phyloP scores from a whole-genome alignment of 306 rosid species.

The Glycine tomentella region DNA sequence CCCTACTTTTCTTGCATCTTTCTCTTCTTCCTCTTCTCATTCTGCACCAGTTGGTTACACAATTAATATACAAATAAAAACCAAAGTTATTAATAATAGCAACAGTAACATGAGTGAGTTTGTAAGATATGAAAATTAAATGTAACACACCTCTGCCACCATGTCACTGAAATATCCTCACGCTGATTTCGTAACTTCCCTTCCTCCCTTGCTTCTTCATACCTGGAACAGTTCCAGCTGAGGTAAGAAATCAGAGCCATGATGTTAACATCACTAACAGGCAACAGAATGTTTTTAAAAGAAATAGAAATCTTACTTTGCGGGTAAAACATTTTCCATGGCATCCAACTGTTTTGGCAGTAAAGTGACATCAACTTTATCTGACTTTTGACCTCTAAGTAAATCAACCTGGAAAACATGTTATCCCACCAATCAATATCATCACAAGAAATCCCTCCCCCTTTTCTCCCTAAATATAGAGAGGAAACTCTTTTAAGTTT shows the following conservation, averaged over 20 bases:
- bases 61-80: slow-evolving; percentile 14
- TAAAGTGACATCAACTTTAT: slow-evolving; percentile 87
- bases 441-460: slow-evolving; percentile 2
- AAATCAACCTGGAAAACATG: slow-evolving; percentile 77
- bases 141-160: slow-evolving; percentile 85
- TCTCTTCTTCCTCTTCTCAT: slow-evolving; percentile 89
- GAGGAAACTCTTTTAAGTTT: background rate
- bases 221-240: slow-evolving; percentile 54
- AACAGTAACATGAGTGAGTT: background rate
- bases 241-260: slow-evolving; percentile 19
- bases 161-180: slow-evolving; percentile 89
- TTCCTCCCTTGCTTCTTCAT: slow-evolving; percentile 96
- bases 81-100: background rate
- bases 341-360: slow-evolving; percentile 92
- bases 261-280: slow-evolving; percentile 1
- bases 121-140: slow-evolving; percentile 11
- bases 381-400: slow-evolving; percentile 88
- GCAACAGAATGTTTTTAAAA: background rate
- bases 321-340: slow-evolving; percentile 86
- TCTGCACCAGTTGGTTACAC: slow-evolving; percentile 59
- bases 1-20: slow-evolving; percentile 96
- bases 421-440: background rate
- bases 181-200: slow-evolving; percentile 88
- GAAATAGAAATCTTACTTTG: slow-evolving; percentile 57
- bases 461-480: background rate